A percentile compares a stretch with the other conserved stretches of the same genome.
Evolutionary conservation across 179 eudicot species (phyloP).

Genomic region (Dionaea muscipula): DNA sequence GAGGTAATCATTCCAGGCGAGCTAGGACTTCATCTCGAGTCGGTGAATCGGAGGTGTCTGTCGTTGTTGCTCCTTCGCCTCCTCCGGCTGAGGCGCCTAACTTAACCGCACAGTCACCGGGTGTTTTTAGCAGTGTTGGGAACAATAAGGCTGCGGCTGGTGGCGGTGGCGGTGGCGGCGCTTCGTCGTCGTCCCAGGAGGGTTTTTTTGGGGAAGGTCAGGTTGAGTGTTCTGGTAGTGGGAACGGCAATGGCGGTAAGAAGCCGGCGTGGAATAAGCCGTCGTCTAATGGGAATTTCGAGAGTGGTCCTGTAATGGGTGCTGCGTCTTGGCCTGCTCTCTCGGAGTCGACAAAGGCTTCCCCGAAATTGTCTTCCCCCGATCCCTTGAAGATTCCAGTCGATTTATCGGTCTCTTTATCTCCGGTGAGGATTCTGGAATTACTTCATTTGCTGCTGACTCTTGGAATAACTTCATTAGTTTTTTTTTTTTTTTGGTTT

Average conservation of each 20-base stretch:
- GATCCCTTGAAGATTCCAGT: constrained; percentile 32
- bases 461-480: background rate
- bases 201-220: too few species aligned
- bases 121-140: background rate
- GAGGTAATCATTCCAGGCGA: background rate
- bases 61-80: constrained; percentile 6
- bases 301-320: constrained; percentile 52
- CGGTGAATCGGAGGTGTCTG: constrained; percentile 20
- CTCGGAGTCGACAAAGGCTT: constrained; percentile 53
- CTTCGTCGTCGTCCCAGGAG: too few species aligned
- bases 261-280: constrained; percentile 74
- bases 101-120: too few species aligned
- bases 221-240: constrained; percentile 19
- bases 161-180: constrained; percentile 5
- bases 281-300: constrained; percentile 36
- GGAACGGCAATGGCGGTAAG: constrained; percentile 31
- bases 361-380: constrained; percentile 32
- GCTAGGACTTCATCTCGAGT: constrained; percentile 25
- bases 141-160: constrained; percentile 1
- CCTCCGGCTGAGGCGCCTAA: constrained; percentile 1
- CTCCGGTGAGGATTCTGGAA: constrained; percentile 27
- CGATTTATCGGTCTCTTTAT: constrained; percentile 25
- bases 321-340: constrained; percentile 72
- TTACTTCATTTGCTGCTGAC: background rate
- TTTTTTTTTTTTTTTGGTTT: background rate